These are phyloP conservation scores for Vigna reflexopilosa DNA, from an alignment of 306 rosid genomes.

Conservation along the genomic window DNA sequence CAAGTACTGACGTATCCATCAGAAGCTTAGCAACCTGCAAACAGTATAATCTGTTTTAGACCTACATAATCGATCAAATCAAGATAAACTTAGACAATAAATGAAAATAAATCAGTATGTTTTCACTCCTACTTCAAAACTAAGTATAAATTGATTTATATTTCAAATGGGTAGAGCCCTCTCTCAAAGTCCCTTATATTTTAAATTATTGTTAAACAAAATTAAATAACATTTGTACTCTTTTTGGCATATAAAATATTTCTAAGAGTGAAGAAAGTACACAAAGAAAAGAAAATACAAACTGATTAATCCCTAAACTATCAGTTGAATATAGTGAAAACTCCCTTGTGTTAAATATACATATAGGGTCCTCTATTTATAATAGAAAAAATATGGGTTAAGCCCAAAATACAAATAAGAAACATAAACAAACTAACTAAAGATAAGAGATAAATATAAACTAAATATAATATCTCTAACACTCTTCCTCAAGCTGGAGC, in stretches of 20 bases:
- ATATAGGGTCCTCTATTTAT: too few species aligned
- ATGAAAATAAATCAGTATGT: slow-evolving; percentile 9
- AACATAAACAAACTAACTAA: too few species aligned
- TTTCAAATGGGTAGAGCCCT: slow-evolving; percentile 18
- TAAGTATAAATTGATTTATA: slow-evolving; percentile 24
- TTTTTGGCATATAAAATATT: neutral
- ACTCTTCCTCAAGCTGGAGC: too few species aligned
- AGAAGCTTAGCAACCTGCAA: slow-evolving; percentile 94
- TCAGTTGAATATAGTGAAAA: too few species aligned
- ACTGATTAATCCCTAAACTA: neutral
- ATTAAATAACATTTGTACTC: neutral
- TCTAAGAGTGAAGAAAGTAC: neutral
- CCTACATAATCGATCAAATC: slow-evolving; percentile 24
- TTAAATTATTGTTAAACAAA: neutral
- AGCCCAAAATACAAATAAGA: too few species aligned
- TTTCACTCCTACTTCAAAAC: slow-evolving; percentile 20
- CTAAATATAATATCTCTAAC: too few species aligned
- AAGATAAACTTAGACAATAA: slow-evolving; percentile 26
- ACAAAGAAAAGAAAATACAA: neutral
- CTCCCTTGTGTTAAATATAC: too few species aligned
- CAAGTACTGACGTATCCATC: slow-evolving; percentile 83
- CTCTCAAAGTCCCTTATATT: slow-evolving; percentile 5
- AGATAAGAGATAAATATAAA: too few species aligned
- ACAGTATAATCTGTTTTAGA: slow-evolving; percentile 46
- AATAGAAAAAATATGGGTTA: too few species aligned